Percentiles rank a stretch among this genome's conserved stretches.
Evolutionary conservation across 2,329 filamentous ascomycete species (phyloP).

Genomic region (Polychaeton citri): DNA sequence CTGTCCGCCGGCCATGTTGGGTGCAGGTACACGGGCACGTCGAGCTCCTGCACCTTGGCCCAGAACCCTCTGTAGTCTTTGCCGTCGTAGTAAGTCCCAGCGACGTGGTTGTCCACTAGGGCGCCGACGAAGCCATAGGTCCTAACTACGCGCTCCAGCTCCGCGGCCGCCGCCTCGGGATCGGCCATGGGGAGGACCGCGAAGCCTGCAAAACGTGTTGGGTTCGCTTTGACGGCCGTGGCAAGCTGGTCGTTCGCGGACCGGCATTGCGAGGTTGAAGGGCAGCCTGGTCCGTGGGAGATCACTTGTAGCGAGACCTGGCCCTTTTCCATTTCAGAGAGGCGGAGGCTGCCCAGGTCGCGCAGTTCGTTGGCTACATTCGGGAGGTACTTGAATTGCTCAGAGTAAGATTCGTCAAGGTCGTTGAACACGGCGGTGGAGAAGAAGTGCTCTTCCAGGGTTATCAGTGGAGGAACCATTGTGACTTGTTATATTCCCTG

Average conservation of each 20-base stretch:
- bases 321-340: slow-evolving; percentile 20
- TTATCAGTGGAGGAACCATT: slow-evolving; percentile 17
- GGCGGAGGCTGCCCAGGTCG: slow-evolving; percentile 15
- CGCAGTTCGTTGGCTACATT: slow-evolving; percentile 15
- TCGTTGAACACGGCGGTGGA: slow-evolving; percentile 17
- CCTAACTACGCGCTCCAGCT: slow-evolving; percentile 20
- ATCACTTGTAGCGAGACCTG: slow-evolving; percentile 21
- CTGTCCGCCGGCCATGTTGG: slow-evolving; percentile 29
- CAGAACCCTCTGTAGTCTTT: slow-evolving; percentile 11
- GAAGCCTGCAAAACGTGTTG: slow-evolving; percentile 20
- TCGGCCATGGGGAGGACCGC: slow-evolving; percentile 21
- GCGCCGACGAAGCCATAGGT: slow-evolving; percentile 22
- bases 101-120: slow-evolving; percentile 23
- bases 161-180: slow-evolving; percentile 17
- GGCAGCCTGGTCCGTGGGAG: slow-evolving; percentile 21
- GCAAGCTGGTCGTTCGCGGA: slow-evolving; percentile 22
- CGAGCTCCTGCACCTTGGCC: slow-evolving; percentile 27
- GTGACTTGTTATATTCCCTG: neutral
- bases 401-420: slow-evolving; percentile 15
- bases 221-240: slow-evolving; percentile 14
- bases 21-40: slow-evolving; percentile 41
- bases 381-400: slow-evolving; percentile 21
- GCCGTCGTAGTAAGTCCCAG: slow-evolving; percentile 23
- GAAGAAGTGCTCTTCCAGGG: slow-evolving; percentile 13
- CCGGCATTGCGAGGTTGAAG: slow-evolving; percentile 13